Percentiles rank a stretch among this genome's conserved stretches.
These are phyloP conservation scores for Boletus subparvulus DNA, from an alignment of 768 basidiomycete species.

Conservation along the genomic window DNA sequence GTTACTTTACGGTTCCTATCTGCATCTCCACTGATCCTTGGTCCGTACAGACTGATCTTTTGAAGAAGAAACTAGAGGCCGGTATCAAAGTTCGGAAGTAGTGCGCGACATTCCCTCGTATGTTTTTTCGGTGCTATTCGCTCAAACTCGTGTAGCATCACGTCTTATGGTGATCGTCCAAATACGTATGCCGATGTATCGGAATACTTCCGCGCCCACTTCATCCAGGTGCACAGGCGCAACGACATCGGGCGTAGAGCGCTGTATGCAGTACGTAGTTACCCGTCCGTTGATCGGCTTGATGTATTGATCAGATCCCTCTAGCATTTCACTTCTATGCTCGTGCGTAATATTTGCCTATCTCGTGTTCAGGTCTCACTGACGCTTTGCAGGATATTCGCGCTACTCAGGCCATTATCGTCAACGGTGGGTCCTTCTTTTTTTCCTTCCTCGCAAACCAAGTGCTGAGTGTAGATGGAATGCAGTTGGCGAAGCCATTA, in stretches of 20 bases:
- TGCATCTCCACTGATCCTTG: constrained; percentile 8
- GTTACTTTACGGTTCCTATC: constrained; percentile 4
- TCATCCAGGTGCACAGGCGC: constrained; percentile 69
- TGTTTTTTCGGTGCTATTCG: background rate
- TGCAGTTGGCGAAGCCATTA: constrained; percentile 64
- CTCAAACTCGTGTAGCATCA: constrained; percentile 49
- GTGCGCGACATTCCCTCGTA: constrained; percentile 43
- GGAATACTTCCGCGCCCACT: constrained; percentile 84
- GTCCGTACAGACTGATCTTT: constrained; percentile 57
- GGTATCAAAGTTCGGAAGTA: constrained; percentile 74
- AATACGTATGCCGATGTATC: constrained; percentile 71
- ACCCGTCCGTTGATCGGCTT: background rate
- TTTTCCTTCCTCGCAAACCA: background rate
- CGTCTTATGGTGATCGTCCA: constrained; percentile 70
- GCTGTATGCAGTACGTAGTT: constrained; percentile 59
- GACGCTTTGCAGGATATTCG: constrained; percentile 51
- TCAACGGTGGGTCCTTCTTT: constrained; percentile 47
- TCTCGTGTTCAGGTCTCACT: background rate
- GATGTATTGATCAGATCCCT: constrained; percentile 9
- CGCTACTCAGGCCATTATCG: constrained; percentile 65
- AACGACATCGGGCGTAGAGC: constrained; percentile 59
- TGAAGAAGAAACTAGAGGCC: constrained; percentile 67
- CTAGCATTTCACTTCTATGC: constrained; percentile 72
- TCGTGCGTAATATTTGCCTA: constrained; percentile 40
- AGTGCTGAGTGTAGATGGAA: constrained; percentile 3